Evolutionary conservation across 2,329 filamentous ascomycete genomes (phyloP), one percentile per base, ranked within the genome.

Genomic region (Talaromyces sp.): DNA sequence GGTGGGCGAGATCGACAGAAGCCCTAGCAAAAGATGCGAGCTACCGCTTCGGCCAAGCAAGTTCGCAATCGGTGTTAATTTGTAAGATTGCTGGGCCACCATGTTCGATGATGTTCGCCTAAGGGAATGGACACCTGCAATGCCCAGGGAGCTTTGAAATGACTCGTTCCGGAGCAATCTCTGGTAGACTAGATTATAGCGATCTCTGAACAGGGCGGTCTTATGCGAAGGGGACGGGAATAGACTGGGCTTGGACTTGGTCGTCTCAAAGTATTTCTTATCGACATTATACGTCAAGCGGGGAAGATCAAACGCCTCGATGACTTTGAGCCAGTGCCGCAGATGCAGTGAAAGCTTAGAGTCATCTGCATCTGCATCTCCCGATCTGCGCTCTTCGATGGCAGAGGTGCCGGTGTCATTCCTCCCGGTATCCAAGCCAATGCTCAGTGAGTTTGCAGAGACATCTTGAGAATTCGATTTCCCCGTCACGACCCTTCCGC

Each of bases 131-230:
- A 75, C 73, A 46, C 76, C 81, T 13, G 82, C 80, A 2, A 82
- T 81, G 7, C 87, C 84, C 50, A 96, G 86, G 1, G 91, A 91
- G 17, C 86, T 86, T 70, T 97, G 92, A 64, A 99, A 99, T 17
- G 90, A 87, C 72, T 97, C 91, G 68, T 97, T 97, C 44, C 94
- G 87, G 36, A 97, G 82, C 16, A 97, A 83, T 16, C 94, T 87
- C 71, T 97, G 93, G 70, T 97, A 89, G 46, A 97, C 88, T 49
- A 97, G 83, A 64, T 96, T 89, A 71, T 95, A 97, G 57, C 92
- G 84, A 70, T 97, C 92, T 60, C 91, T 85, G 74, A 97, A 97
- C 40, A 94, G 78, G 3, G 85, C 80, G 1, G 91, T 96, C 72
- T 96, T 96, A 66, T 92, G 88, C 5, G 86, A 84, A 14, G 91